These are phyloP conservation scores for Xylariomycetidae sp. DNA, from an alignment of 2,329 filamentous ascomycete genomes.

Conservation along the genomic window DNA sequence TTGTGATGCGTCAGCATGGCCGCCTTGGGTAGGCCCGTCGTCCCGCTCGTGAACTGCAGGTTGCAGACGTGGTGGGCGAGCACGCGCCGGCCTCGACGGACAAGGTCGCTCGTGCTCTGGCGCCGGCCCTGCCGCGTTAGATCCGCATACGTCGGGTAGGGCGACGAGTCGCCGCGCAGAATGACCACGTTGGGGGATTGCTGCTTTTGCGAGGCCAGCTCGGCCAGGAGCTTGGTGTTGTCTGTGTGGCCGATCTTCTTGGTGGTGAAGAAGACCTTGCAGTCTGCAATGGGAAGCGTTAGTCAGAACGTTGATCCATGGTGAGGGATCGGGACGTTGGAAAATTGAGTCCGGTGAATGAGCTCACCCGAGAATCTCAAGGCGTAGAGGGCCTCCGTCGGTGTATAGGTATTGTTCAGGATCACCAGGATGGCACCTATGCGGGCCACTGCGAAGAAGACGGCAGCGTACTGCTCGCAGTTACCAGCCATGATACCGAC, in stretches of 20 bases:
- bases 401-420: slow-evolving; percentile 78
- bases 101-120: slow-evolving; percentile 45
- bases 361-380: slow-evolving; percentile 64
- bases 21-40: slow-evolving; percentile 68
- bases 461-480: slow-evolving; percentile 74
- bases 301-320: too few relatives aligned
- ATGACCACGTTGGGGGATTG: slow-evolving; percentile 52
- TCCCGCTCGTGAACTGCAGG: slow-evolving; percentile 72
- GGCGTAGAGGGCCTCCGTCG: slow-evolving; percentile 66
- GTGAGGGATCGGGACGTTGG: too few relatives aligned
- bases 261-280: slow-evolving; percentile 69
- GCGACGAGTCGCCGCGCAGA: slow-evolving; percentile 48
- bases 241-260: slow-evolving; percentile 62
- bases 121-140: slow-evolving; percentile 49
- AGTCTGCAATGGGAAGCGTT: too few relatives aligned
- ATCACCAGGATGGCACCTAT: slow-evolving; percentile 69
- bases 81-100: slow-evolving; percentile 49
- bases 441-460: slow-evolving; percentile 68
- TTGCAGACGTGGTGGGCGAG: slow-evolving; percentile 66
- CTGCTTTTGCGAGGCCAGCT: slow-evolving; percentile 44
- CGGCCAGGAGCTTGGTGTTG: slow-evolving; percentile 54
- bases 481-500: slow-evolving; percentile 74
- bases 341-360: too few relatives aligned
- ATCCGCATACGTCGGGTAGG: slow-evolving; percentile 56
- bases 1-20: slow-evolving; percentile 70